Evolutionary conservation across 306 rosid genomes (phyloP).

Genomic region (Ochetophila trinervis): DNA sequence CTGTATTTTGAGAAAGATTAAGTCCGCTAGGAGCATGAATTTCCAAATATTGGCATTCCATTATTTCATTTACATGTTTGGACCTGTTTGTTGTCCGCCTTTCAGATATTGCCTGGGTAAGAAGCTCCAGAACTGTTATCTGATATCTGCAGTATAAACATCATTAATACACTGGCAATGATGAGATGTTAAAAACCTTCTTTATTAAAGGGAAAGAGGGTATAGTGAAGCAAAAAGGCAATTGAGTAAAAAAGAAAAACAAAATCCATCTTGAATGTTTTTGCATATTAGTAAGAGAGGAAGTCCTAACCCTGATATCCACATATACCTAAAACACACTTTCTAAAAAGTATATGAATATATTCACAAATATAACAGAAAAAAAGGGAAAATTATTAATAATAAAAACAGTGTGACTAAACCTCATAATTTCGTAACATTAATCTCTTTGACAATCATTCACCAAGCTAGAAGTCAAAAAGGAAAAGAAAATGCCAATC

Average conservation of each 20-base stretch:
- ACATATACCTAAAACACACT: too few relatives aligned
- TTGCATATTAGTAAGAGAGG: too few relatives aligned
- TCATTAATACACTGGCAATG: background rate
- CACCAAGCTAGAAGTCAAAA: too few relatives aligned
- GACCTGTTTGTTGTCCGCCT: constrained; percentile 47
- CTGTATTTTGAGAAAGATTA: constrained; percentile 70
- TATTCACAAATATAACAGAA: too few relatives aligned
- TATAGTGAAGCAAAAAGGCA: too few relatives aligned
- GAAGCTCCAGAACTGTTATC: constrained; percentile 66
- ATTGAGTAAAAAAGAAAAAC: background rate
- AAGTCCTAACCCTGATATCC: too few relatives aligned
- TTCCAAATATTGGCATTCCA: constrained; percentile 61
- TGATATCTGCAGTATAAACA: constrained; percentile 67
- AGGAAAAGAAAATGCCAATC: too few relatives aligned
- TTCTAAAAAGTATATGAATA: too few relatives aligned
- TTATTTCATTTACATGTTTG: constrained; percentile 36
- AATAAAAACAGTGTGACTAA: too few relatives aligned
- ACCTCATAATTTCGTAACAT: too few relatives aligned
- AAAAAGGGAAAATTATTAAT: too few relatives aligned
- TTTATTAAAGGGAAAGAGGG: background rate
- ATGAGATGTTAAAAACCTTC: background rate
- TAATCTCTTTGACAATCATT: too few relatives aligned
- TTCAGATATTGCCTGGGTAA: constrained; percentile 46
- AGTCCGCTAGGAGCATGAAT: constrained; percentile 74
- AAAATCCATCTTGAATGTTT: background rate